Percentiles rank a stretch among this genome's conserved stretches.
phyloP scores from a whole-genome alignment of 2,329 filamentous ascomycete species.

The Epichloe hybrida region DNA sequence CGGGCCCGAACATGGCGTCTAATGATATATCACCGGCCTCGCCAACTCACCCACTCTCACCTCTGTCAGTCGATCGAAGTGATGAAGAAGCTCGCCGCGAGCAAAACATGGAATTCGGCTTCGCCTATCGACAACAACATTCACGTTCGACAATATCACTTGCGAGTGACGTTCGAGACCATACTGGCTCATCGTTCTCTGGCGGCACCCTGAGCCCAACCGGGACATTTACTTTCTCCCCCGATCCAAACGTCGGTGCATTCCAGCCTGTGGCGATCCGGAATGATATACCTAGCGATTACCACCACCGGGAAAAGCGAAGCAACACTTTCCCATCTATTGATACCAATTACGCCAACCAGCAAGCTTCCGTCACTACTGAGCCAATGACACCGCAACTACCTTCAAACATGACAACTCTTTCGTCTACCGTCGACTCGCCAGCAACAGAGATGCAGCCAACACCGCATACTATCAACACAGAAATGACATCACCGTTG shows the following conservation, averaged over 20 bases:
- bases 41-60: slow-evolving; percentile 50
- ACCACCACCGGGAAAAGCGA: slow-evolving; percentile 55
- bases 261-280: slow-evolving; percentile 35
- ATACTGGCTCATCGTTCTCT: slow-evolving; percentile 49
- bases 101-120: slow-evolving; percentile 18
- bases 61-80: slow-evolving; percentile 54
- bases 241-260: slow-evolving; percentile 54
- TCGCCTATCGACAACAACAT: slow-evolving; percentile 19
- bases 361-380: slow-evolving; percentile 11
- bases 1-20: slow-evolving; percentile 29
- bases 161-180: slow-evolving; percentile 18
- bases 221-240: slow-evolving; percentile 66
- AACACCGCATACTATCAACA: slow-evolving; percentile 30
- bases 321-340: slow-evolving; percentile 77
- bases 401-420: slow-evolving; percentile 30
- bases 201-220: slow-evolving; percentile 60
- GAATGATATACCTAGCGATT: slow-evolving; percentile 30
- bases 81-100: slow-evolving; percentile 51
- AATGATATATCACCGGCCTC: slow-evolving; percentile 58
- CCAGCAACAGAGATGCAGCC: slow-evolving; percentile 32
- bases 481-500: slow-evolving; percentile 26
- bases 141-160: slow-evolving; percentile 23
- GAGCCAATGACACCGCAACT: slow-evolving; percentile 39
- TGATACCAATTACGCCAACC: slow-evolving; percentile 44
- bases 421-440: slow-evolving; percentile 39